Conservation (phyloP, 140 eudicot genomes). For the Ambrosia hybrid region DNA sequence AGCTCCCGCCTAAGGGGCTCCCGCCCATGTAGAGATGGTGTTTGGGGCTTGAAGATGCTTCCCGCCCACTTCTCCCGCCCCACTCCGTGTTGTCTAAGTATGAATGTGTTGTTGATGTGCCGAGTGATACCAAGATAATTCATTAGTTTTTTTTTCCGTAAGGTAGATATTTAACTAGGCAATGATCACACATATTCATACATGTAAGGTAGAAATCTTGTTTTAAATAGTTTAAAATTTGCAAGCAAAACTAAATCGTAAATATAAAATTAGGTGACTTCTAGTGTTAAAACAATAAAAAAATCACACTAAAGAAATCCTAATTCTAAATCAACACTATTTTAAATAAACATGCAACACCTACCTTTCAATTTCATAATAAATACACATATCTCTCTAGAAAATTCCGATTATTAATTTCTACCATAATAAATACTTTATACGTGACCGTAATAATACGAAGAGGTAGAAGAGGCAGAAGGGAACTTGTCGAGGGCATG, state of each 20-base stretch:
- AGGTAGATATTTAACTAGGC: too few relatives aligned
- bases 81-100: too few relatives aligned
- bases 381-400: constrained; percentile 34
- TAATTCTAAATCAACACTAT: constrained; percentile 29
- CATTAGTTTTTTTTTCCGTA: too few relatives aligned
- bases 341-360: constrained; percentile 24
- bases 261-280: constrained; percentile 23
- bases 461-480: constrained; percentile 35
- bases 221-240: neutral
- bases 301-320: constrained; percentile 27
- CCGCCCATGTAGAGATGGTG: too few relatives aligned
- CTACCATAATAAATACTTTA: constrained; percentile 18
- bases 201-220: neutral
- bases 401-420: constrained; percentile 17
- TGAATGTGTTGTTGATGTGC: too few relatives aligned
- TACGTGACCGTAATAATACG: constrained; percentile 40
- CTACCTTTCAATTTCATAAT: constrained; percentile 42
- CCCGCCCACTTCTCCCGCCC: too few relatives aligned
- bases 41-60: too few relatives aligned
- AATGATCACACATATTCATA: too few relatives aligned
- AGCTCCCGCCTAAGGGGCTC: too few relatives aligned
- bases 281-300: constrained; percentile 29
- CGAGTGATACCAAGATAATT: too few relatives aligned
- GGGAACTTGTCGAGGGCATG: constrained; percentile 91
- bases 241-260: neutral